These are phyloP conservation scores for Furcasterigmium furcatum DNA, from an alignment of 2,329 filamentous ascomycete species.

Conservation along the genomic window DNA sequence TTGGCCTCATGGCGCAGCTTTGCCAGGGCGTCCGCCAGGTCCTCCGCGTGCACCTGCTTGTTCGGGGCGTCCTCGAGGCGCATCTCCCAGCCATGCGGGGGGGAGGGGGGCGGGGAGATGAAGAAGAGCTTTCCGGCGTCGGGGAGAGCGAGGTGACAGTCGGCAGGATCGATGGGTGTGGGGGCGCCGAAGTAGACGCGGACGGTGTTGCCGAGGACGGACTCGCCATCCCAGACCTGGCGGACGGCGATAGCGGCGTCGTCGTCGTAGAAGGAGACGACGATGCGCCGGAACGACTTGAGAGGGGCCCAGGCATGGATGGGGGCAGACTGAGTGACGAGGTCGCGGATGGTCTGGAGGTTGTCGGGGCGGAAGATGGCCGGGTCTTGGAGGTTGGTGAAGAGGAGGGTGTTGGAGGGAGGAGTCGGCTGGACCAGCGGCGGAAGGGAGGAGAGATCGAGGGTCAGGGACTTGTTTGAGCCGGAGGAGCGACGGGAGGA, in stretches of 20 bases:
- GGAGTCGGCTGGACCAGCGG: constrained; percentile 67
- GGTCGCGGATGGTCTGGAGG: constrained; percentile 68
- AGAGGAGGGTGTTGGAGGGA: constrained; percentile 79
- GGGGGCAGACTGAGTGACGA: constrained; percentile 66
- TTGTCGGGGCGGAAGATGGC: constrained; percentile 74
- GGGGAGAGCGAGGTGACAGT: constrained; percentile 62
- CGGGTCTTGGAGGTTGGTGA: constrained; percentile 73
- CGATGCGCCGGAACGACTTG: constrained; percentile 78
- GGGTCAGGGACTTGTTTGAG: constrained; percentile 53
- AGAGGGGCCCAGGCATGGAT: constrained; percentile 78
- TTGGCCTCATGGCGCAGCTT: constrained; percentile 50
- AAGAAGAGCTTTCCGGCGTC: constrained; percentile 71
- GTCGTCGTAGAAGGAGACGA: constrained; percentile 72
- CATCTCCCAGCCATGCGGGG: constrained; percentile 68
- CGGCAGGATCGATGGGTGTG: constrained; percentile 48
- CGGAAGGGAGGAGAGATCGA: constrained; percentile 73
- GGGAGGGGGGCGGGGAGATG: constrained; percentile 66
- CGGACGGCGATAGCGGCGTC: constrained; percentile 70
- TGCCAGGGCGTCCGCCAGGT: constrained; percentile 63
- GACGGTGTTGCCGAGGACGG: constrained; percentile 66
- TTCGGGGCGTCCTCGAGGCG: constrained; percentile 67
- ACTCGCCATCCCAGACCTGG: constrained; percentile 70
- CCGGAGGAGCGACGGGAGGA: constrained; percentile 35
- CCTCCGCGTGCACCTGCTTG: constrained; percentile 66
- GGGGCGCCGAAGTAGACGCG: constrained; percentile 67